These are phyloP conservation scores for Cladosporium oxysporum DNA, from an alignment of 2,329 filamentous ascomycete species.

Conservation along the genomic window DNA sequence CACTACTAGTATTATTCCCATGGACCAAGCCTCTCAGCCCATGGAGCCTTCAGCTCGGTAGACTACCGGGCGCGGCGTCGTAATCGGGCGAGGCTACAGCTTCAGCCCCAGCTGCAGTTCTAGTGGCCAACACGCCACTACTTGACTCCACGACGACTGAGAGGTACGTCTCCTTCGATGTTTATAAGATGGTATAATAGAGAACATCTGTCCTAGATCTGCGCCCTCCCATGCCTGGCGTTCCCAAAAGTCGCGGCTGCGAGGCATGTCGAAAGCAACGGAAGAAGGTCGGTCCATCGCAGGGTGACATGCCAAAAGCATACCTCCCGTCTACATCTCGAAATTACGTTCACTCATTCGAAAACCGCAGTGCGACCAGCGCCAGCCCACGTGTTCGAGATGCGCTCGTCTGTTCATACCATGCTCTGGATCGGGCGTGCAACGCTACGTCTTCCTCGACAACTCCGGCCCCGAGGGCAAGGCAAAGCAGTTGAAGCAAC, in stretches of 20 bases:
- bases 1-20: not conserved
- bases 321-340: not conserved
- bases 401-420: constrained; percentile 20
- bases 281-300: constrained; percentile 21
- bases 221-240: constrained; percentile 22
- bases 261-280: constrained; percentile 23
- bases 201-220: not conserved
- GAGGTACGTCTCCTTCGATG: not conserved
- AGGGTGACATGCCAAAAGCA: not conserved
- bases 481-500: not conserved
- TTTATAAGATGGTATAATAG: not conserved
- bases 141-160: not conserved
- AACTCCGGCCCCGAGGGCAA: not conserved
- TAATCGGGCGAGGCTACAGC: not conserved
- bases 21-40: not conserved
- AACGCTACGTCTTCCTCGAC: constrained; percentile 22
- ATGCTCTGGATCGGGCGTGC: constrained; percentile 21
- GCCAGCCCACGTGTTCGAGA: constrained; percentile 20
- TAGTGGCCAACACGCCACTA: not conserved
- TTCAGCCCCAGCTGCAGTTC: constrained; percentile 1
- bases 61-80: not conserved
- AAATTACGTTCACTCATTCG: not conserved
- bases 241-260: constrained; percentile 32
- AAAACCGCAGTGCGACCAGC: constrained; percentile 22
- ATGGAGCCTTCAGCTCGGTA: not conserved